Evolutionary conservation across 2,329 filamentous ascomycete genomes (phyloP), one percentile per base, ranked within the genome.

Genomic region (Aspergillus novofumigatus): DNA sequence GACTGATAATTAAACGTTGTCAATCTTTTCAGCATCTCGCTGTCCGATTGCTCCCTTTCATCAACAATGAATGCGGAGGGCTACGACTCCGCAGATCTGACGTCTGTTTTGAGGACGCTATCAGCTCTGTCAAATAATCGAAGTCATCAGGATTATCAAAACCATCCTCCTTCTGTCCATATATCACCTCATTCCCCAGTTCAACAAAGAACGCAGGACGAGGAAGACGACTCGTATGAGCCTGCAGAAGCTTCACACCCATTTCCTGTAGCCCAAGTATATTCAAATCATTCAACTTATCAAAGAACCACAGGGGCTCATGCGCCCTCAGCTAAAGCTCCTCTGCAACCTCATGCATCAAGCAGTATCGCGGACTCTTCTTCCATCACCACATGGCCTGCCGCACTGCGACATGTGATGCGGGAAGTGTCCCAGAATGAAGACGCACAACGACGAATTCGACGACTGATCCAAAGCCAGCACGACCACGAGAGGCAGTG

Each of bases 401-500:
- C 76, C 9, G 81, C 80, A 6, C 67, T 83, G 32, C 75, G 75
- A 62, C 78, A 80, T 69, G 76, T 83, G 23, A 82, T 80, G 75
- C 76, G 75, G 52, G 75, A 76, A 3, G 74, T 82, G 21, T 70
- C 73, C 0, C 75, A 74, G 45, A 77, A 80, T 58, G 77, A 81
- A 55, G 68, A 71, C 32, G 70, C 76, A 1, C 70, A 80, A 45
- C 69, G 71, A 17, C 75, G 77, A 10, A 78, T 84, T 60, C 75
- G 76, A 21, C 69, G 85, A 73, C 77, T 89, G 70, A 87, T 89
- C 58, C 78, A 79, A 54, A 80, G 84, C 45, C 86, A 89, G 68
- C 81, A 85, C 64, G 78, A 80, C 44, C 82, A 88, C 63, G 85
- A 89, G 62, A 78, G 78, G 61, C 80, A 83, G 62, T 89, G 86